Evolutionary conservation across 2,329 filamentous ascomycete genomes (phyloP), one percentile per base, ranked within the genome.

Genomic region (Verticillium longisporum): DNA sequence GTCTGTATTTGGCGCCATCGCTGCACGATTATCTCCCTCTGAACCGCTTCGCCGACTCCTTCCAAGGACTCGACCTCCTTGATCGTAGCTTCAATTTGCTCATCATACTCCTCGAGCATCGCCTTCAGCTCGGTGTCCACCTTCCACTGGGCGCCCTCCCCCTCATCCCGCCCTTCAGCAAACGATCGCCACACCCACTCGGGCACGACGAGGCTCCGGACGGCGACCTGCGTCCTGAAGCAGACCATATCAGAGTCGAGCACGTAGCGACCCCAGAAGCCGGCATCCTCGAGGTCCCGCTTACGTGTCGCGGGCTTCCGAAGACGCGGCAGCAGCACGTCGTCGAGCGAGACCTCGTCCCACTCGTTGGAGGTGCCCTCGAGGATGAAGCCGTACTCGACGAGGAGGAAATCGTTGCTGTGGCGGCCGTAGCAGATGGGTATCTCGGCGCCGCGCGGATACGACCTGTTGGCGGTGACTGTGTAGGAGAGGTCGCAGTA

Each of bases 381-480:
- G 26, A 80, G 70, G 11, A 80, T 69, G 65, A 84, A 84, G 4
- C 82, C 82, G 65, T 84, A 93, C 72, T 92, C 89, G 0, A 84
- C 81, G 2, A 92, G 79, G 18, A 92, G 74, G 66, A 90, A 89
- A 69, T 92, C 89, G 64, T 91, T 90, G 33, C 81, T 81, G 70
- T 92, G 89, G 1, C 80, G 71, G 3, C 90, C 90, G 67, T 93
- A 93, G 33, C 82, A 85, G 32, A 90, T 84, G 62, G 82, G 84
- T 1, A 93, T 75, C 73, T 92, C 89, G 21, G 89, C 83, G 9
- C 85, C 86, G 2, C 71, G 67, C 1, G 70, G 71, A 67, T 88
- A 87, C 0, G 75, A 69, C 1, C 75, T 72, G 56, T 79, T 74
- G 2, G 85, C 80, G 18, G 74, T 78, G 56, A 90, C 78, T 31